These are phyloP conservation scores for Diplodia mutila DNA, from an alignment of 2,329 filamentous ascomycete species.

Conservation along the genomic window DNA sequence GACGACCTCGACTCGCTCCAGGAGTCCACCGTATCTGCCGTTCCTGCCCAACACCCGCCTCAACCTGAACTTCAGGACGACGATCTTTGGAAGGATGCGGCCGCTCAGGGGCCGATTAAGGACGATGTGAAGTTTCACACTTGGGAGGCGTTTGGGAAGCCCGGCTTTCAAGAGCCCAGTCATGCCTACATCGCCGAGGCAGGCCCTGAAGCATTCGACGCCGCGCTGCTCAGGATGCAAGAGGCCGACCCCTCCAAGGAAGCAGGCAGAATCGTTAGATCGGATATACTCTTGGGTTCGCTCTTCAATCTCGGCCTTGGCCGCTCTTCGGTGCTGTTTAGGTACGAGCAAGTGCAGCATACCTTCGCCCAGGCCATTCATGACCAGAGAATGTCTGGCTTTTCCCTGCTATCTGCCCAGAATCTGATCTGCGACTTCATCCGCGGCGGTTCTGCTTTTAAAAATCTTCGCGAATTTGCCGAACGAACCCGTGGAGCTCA, in stretches of 20 bases:
- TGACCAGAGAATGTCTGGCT: constrained; percentile 54
- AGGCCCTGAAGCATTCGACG: constrained; percentile 68
- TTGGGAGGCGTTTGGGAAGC: constrained; percentile 68
- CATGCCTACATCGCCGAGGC: constrained; percentile 70
- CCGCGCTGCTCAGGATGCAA: constrained; percentile 47
- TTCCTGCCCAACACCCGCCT: constrained; percentile 27
- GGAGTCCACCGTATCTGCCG: constrained; percentile 36
- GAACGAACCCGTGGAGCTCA: constrained; percentile 42
- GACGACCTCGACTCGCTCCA: constrained; percentile 41
- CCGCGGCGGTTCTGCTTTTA: constrained; percentile 42
- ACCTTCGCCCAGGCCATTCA: constrained; percentile 56
- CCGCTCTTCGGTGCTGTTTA: constrained; percentile 72
- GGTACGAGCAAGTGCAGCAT: constrained; percentile 58
- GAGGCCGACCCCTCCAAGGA: constrained; percentile 46
- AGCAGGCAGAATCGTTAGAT: constrained; percentile 45
- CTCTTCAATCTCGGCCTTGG: constrained; percentile 71
- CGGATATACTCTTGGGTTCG: constrained; percentile 50
- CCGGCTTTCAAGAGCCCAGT: constrained; percentile 43
- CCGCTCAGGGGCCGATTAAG: constrained; percentile 38
- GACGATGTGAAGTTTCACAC: constrained; percentile 56
- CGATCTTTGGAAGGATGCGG: constrained; percentile 46
- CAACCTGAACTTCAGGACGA: constrained; percentile 36
- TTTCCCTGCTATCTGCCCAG: constrained; percentile 53
- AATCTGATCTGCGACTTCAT: constrained; percentile 56
- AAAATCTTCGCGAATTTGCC: constrained; percentile 42